Base-by-base conservation (phyloP, 2,329 filamentous ascomycete species). In the Microdochium trichocladiopsis region DNA sequence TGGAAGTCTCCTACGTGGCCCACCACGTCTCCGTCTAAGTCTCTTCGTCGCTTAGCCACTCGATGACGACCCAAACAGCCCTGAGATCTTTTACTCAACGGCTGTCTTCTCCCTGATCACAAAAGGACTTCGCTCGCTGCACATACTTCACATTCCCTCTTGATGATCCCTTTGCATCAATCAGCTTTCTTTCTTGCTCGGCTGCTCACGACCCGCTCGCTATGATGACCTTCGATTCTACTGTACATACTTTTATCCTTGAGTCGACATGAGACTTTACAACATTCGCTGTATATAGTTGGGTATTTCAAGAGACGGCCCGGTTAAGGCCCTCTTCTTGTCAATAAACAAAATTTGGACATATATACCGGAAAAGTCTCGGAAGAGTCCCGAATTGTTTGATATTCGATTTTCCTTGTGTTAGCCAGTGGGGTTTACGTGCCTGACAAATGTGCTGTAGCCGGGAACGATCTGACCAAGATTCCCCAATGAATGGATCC, bases 1-100 rank as follows among this genome's bases (percentile, higher is more conserved):
- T 80, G 71, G 77, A 80, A 61, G 69, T 79, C 23, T 70, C 68
- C 47, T 79, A 80, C 53, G 74, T 79, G 16, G 75, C 74, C 16
- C 61, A 64, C 0, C 66, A 66, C 56, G 36, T 61, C 28, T 57
- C 62, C 2, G 10, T 12, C 21, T 48, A 28, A 48, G 47, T 45
- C 16, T 6, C 8, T 18, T 6, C 37, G 37, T 45, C 14, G 28
- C n/a, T n/a, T n/a, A n/a, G n/a, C n/a, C 28, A 31, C 14, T 31
- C 28, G 28, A 31, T 31, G 8, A 31, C 28, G 28, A 14, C 28
- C 14, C n/a, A n/a, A n/a, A n/a, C n/a, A n/a, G n/a, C n/a, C n/a
- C n/a, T n/a, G n/a, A n/a, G n/a, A n/a, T n/a, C n/a, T n/a, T n/a
- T n/a, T n/a, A n/a, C n/a, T n/a, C n/a, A n/a, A n/a, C n/a, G n/a